phyloP scores from a whole-genome alignment of 495 filamentous ascomycete species.

The Talaromyces stipitatus region DNA sequence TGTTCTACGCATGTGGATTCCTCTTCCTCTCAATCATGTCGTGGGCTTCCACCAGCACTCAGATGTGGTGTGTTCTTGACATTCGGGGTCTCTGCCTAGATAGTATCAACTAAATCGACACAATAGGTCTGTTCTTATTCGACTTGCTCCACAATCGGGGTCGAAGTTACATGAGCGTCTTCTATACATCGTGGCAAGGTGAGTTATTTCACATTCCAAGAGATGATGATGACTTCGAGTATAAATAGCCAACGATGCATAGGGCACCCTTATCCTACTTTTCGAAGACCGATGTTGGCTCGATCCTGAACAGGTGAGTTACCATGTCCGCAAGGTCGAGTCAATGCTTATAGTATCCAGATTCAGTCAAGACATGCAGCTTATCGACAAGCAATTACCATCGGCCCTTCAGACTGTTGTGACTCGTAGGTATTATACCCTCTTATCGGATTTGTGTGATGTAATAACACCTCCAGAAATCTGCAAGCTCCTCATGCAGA shows the following conservation, averaged over 20 bases:
- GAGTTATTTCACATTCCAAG: background rate
- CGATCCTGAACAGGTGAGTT: slow-evolving; percentile 27
- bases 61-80: background rate
- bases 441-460: background rate
- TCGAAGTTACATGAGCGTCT: slow-evolving; percentile 1
- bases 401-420: slow-evolving; percentile 10
- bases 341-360: slow-evolving; percentile 7
- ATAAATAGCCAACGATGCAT: background rate
- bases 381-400: slow-evolving; percentile 32
- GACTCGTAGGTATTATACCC: slow-evolving; percentile 13
- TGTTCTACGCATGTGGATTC: slow-evolving; percentile 3
- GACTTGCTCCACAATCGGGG: slow-evolving; percentile 8
- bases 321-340: background rate
- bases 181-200: background rate
- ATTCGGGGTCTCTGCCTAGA: background rate
- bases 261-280: slow-evolving; percentile 30
- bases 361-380: slow-evolving; percentile 36
- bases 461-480: slow-evolving; percentile 4
- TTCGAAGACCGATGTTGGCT: slow-evolving; percentile 29
- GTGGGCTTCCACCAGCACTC: background rate
- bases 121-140: slow-evolving; percentile 16
- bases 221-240: background rate
- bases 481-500: slow-evolving; percentile 18
- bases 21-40: background rate
- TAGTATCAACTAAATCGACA: slow-evolving; percentile 2